Conservation (phyloP, 2,329 filamentous ascomycete species). For the Trichophyton simii region DNA sequence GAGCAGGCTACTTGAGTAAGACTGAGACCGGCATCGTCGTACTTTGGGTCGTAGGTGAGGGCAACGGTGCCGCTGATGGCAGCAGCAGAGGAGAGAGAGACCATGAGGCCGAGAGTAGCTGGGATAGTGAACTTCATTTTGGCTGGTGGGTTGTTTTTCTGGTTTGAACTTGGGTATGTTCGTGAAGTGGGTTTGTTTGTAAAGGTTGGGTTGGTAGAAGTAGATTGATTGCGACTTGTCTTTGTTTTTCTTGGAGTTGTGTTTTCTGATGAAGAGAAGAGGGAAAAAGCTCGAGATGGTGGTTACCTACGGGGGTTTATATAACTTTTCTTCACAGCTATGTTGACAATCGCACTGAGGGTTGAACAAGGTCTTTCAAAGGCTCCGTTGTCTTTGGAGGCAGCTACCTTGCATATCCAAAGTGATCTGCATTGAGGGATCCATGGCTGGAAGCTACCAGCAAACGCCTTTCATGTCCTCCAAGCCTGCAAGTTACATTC, state of each 20-base stretch:
- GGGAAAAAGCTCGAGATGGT: not conserved
- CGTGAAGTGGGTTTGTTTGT: not conserved
- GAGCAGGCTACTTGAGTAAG: conserved; percentile 41
- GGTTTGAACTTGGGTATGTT: not conserved
- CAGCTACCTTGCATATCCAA: not conserved
- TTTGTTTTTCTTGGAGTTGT: not conserved
- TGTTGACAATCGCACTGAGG: not conserved
- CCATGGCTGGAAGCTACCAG: not conserved
- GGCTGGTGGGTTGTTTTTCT: not conserved
- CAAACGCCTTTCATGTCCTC: not conserved
- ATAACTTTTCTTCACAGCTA: not conserved
- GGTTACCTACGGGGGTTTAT: conserved; percentile 1
- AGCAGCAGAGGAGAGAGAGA: conserved; percentile 15
- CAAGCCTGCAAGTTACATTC: not conserved
- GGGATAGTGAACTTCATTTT: conserved; percentile 16
- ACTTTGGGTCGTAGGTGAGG: conserved; percentile 61
- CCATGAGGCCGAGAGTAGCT: conserved; percentile 14
- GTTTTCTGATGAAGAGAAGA: not conserved
- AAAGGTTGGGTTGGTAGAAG: not conserved
- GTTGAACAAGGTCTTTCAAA: not conserved
- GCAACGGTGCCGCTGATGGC: conserved; percentile 19
- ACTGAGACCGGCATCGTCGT: conserved; percentile 48
- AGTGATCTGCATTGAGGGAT: not conserved
- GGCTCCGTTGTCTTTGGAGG: not conserved
- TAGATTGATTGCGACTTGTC: not conserved